Base-by-base conservation (phyloP, 1,139 yeast genomes). In the Diutina rugosa region DNA sequence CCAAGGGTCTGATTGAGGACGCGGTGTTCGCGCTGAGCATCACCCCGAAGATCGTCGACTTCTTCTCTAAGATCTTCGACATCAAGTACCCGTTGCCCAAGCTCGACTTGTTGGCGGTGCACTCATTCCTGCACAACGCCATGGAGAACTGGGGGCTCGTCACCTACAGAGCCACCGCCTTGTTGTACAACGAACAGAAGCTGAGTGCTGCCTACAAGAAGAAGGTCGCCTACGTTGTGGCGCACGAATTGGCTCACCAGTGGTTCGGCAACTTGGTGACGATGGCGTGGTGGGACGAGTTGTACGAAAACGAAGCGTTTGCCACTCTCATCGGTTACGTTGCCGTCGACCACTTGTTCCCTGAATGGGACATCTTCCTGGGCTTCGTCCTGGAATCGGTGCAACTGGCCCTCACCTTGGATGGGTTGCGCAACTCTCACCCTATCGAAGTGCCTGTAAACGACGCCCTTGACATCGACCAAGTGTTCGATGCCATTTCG, bases 201-300 rank as follows among this genome's bases (percentile, higher is more conserved):
- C 74, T 83, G 18, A 79, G 78, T 64, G 76, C 77, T 56, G 70
- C 76, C 60, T 77, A 78, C 64, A 77, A 78, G 62, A 62, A 61
- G 58, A 61, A 61, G 38, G 84, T 81, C 46, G 78, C 84, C 12
- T 81, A 81, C 60, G 84, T 81, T 52, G 81, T 81, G 32, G 78
- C 81, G 62, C 85, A 81, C 64, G 85, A 81, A 65, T 69, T 80
- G 60, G 84, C 85, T n/a, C 85, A 81, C 68, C 84, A 81, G 63
- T 81, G 85, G 85, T 81, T 81, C 62, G 85, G 85, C 59, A 78
- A 81, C 63, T 76, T 79, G 66, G 83, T 80, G 58, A 81, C 85
- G 54, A 81, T 81, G 85, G 76, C 79, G 62, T 81, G 80, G 77
- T 81, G 85, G 85, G 82, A 81, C 59, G 85, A 80, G 58, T 71